phyloP scores from a whole-genome alignment of 2,329 filamentous ascomycete species.

The Colletotrichum falcatum region DNA sequence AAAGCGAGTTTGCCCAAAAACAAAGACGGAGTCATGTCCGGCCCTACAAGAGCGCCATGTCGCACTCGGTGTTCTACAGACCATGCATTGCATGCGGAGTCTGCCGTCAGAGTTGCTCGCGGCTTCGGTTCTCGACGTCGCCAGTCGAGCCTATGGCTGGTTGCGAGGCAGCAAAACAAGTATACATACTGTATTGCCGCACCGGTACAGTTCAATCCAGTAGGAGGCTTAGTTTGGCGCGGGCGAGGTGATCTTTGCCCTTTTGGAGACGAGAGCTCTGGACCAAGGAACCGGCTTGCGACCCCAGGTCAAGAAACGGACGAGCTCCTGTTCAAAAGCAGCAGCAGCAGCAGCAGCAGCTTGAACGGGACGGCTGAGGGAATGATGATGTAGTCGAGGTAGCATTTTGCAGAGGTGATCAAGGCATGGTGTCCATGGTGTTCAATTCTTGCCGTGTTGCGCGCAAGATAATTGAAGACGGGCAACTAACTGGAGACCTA shows the following conservation, averaged over 20 bases:
- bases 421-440: conserved; percentile 15
- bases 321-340: conserved; percentile 17
- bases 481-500: conserved; percentile 9
- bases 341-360: no score
- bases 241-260: conserved; percentile 31
- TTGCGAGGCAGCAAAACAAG: not conserved
- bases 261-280: conserved; percentile 17
- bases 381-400: conserved; percentile 33
- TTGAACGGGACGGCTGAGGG: conserved; percentile 15
- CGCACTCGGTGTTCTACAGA: not conserved
- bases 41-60: conserved; percentile 10
- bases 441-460: not conserved
- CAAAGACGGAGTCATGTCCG: not conserved
- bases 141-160: conserved; percentile 16
- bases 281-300: conserved; percentile 22
- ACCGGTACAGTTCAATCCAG: conserved; percentile 28
- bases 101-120: not conserved
- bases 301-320: conserved; percentile 25
- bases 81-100: not conserved
- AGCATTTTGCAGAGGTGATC: conserved; percentile 15
- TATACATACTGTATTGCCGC: not conserved
- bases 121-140: not conserved
- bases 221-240: conserved; percentile 30
- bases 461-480: not conserved
- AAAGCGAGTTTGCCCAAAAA: conserved; percentile 6